These are phyloP conservation scores for Russula griseocarnosa DNA, from an alignment of 768 basidiomycete species.

Conservation along the genomic window DNA sequence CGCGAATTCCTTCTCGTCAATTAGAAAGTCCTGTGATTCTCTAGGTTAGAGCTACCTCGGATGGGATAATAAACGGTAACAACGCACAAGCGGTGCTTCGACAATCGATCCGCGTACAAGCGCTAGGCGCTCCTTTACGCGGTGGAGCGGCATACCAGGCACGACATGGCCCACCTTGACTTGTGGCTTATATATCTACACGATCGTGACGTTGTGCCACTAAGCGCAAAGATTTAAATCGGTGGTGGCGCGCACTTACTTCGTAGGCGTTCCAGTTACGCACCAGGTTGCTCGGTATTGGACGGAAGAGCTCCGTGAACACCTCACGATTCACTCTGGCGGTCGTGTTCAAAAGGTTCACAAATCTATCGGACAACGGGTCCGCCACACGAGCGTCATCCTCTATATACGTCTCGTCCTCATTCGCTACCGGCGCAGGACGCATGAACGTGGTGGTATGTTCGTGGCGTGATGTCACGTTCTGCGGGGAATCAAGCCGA, in stretches of 20 bases:
- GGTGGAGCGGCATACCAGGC: slow-evolving; percentile 57
- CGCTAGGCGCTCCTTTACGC: slow-evolving; percentile 71
- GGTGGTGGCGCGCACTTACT: slow-evolving; percentile 36
- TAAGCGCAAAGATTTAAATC: neutral
- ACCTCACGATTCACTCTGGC: slow-evolving; percentile 79
- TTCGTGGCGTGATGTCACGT: slow-evolving; percentile 43
- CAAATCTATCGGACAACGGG: slow-evolving; percentile 61
- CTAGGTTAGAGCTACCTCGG: slow-evolving; percentile 12
- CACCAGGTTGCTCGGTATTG: slow-evolving; percentile 82
- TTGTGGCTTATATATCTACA: slow-evolving; percentile 68
- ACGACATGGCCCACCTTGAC: slow-evolving; percentile 79
- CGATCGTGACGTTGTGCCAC: neutral
- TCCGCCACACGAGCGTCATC: slow-evolving; percentile 74
- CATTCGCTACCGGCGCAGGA: slow-evolving; percentile 67
- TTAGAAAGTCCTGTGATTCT: slow-evolving; percentile 67
- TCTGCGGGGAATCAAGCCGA: slow-evolving; percentile 82
- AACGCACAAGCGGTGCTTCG: slow-evolving; percentile 62
- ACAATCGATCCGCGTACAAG: slow-evolving; percentile 70
- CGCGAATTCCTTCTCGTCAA: slow-evolving; percentile 70
- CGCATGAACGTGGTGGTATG: slow-evolving; percentile 61
- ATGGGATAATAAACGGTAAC: neutral
- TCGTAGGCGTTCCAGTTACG: slow-evolving; percentile 76
- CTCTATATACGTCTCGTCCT: slow-evolving; percentile 53
- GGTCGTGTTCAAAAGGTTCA: slow-evolving; percentile 60
- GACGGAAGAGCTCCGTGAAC: slow-evolving; percentile 81